Evolutionary conservation across 2,329 filamentous ascomycete species (phyloP).

Genomic region (Penicillium sp.): DNA sequence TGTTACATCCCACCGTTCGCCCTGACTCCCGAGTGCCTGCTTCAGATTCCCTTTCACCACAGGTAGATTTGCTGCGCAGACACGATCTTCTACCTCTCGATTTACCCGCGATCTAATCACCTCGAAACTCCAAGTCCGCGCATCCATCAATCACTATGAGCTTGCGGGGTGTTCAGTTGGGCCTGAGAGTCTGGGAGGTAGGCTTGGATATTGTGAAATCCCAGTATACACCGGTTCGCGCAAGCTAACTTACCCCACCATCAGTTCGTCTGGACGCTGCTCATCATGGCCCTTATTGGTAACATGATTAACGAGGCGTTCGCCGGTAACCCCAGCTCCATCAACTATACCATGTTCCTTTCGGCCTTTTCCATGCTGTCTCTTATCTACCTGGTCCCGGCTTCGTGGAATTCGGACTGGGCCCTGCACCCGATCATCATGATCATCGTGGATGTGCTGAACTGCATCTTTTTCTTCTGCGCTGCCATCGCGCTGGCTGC

Average conservation of each 20-base stretch:
- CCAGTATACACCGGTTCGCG: too few relatives aligned
- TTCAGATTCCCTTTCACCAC: not conserved
- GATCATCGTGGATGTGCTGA: constrained; percentile 51
- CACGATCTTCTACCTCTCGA: constrained; percentile 11
- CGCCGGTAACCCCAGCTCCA: constrained; percentile 59
- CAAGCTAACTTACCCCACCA: not conserved
- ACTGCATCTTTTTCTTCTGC: constrained; percentile 54
- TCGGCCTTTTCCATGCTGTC: constrained; percentile 53
- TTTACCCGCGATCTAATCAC: constrained; percentile 9
- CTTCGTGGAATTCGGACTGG: constrained; percentile 46
- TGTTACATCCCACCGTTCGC: not conserved
- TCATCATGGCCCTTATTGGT: constrained; percentile 65
- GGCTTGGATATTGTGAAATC: too few relatives aligned
- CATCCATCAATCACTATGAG: constrained; percentile 32
- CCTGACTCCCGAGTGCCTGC: too few relatives aligned
- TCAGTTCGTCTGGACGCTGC: constrained; percentile 63
- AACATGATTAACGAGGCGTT: constrained; percentile 63
- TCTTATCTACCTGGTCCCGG: constrained; percentile 53
- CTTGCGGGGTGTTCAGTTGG: constrained; percentile 33
- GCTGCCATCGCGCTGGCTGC: constrained; percentile 55
- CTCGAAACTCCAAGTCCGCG: too few relatives aligned
- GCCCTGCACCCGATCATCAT: constrained; percentile 48
- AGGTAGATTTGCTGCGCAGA: not conserved
- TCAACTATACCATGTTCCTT: constrained; percentile 59
- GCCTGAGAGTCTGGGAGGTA: constrained; percentile 40